These are phyloP conservation scores for Trametes pubescens DNA, from an alignment of 1,284 basidiomycete genomes.

Conservation along the genomic window DNA sequence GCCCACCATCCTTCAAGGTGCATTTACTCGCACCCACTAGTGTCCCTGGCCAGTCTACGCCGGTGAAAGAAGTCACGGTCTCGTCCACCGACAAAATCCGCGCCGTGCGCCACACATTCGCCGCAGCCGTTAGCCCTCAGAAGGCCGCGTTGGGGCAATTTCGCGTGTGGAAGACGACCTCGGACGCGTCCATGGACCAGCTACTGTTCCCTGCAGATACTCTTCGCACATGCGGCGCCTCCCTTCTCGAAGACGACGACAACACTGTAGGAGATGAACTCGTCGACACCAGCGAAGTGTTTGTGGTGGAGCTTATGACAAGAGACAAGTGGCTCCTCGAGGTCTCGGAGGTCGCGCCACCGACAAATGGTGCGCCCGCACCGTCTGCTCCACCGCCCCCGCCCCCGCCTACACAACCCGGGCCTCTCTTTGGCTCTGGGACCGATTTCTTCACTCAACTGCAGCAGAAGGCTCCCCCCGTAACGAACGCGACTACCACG, in stretches of 20 bases:
- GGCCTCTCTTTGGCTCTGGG: conserved; percentile 57
- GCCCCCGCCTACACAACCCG: conserved; percentile 26
- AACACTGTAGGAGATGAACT: conserved; percentile 66
- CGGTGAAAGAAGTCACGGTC: conserved; percentile 45
- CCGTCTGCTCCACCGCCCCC: conserved; percentile 12
- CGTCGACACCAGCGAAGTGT: conserved; percentile 65
- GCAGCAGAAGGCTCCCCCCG: conserved; percentile 35
- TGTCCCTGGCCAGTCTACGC: conserved; percentile 27
- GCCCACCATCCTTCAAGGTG: conserved; percentile 75
- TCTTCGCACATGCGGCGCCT: conserved; percentile 48
- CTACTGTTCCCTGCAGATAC: conserved; percentile 42
- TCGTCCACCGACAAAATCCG: conserved; percentile 57
- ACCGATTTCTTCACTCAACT: conserved; percentile 68
- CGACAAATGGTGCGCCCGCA: conserved; percentile 3
- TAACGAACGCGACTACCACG: conserved; percentile 39
- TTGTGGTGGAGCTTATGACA: conserved; percentile 68
- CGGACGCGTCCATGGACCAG: conserved; percentile 33
- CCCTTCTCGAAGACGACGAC: conserved; percentile 46
- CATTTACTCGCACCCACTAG: conserved; percentile 50
- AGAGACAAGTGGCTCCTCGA: conserved; percentile 58
- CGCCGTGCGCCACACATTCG: conserved; percentile 34
- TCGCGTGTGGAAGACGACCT: conserved; percentile 66
- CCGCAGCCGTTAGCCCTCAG: conserved; percentile 39
- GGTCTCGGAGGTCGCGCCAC: conserved; percentile 34
- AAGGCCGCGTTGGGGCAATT: conserved; percentile 41